These are phyloP conservation scores for Pythium monospermum DNA, from an alignment of 352 stramenopile genomes.

Conservation along the genomic window DNA sequence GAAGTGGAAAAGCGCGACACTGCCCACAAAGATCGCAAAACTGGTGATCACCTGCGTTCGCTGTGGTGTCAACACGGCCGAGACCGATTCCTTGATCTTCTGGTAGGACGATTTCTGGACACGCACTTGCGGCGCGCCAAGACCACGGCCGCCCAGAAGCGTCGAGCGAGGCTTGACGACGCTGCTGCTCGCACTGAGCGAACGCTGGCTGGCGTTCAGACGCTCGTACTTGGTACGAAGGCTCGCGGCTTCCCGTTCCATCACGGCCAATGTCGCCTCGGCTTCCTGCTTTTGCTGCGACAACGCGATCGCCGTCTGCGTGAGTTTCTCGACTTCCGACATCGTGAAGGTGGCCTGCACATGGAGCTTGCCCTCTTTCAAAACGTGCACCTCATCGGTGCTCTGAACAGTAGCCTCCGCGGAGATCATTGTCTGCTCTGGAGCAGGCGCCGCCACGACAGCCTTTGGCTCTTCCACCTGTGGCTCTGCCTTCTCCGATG, in stretches of 20 bases:
- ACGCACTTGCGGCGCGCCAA: constrained; percentile 31
- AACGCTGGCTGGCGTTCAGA: constrained; percentile 71
- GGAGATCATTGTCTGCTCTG: constrained; percentile 10
- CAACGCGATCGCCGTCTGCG: constrained; percentile 57
- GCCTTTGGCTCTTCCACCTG: neutral
- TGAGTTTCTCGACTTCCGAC: constrained; percentile 76
- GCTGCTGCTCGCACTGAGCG: constrained; percentile 41
- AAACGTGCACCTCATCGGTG: constrained; percentile 17
- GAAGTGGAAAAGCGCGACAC: constrained; percentile 72
- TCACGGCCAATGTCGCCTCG: constrained; percentile 47
- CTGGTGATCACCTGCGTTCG: constrained; percentile 70
- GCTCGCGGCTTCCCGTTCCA: constrained; percentile 71
- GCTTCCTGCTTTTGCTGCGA: constrained; percentile 81
- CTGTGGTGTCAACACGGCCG: constrained; percentile 62
- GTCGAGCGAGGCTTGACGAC: constrained; percentile 55
- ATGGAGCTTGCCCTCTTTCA: constrained; percentile 37
- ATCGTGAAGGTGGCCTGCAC: constrained; percentile 64
- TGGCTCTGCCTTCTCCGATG: neutral
- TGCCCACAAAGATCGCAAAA: constrained; percentile 71
- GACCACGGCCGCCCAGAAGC: constrained; percentile 45
- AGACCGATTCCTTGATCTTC: constrained; percentile 53
- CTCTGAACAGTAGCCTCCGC: constrained; percentile 12
- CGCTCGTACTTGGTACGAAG: constrained; percentile 81
- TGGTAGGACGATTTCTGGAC: constrained; percentile 58
- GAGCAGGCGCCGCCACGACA: neutral